A percentile compares a stretch with the other conserved stretches of the same genome.
Evolutionary conservation across 1,139 yeast species (phyloP).

Genomic region (Geotrichum restrictum): DNA sequence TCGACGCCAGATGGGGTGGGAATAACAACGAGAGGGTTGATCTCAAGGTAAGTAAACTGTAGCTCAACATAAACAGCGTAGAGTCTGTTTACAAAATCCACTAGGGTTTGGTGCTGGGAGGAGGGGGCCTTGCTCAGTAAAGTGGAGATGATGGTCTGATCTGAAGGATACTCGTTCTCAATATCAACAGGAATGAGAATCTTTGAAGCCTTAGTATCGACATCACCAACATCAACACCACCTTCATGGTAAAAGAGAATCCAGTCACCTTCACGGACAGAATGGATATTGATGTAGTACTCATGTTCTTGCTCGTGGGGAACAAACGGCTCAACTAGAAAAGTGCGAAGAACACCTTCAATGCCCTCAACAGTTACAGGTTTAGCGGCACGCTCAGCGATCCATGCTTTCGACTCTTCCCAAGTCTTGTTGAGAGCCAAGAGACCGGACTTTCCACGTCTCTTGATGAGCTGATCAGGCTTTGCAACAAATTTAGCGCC

Average conservation of each 20-base stretch:
- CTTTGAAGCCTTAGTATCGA: conserved; percentile 46
- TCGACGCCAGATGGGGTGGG: conserved; percentile 42
- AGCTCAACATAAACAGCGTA: conserved; percentile 48
- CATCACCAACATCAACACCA: conserved; percentile 49
- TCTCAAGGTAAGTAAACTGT: conserved; percentile 47
- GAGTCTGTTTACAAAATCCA: conserved; percentile 46
- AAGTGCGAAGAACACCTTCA: conserved; percentile 42
- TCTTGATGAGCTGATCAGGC: conserved; percentile 48
- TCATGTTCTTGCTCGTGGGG: conserved; percentile 47
- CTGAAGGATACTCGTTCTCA: conserved; percentile 41
- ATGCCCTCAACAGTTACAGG: conserved; percentile 43
- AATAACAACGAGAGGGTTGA: conserved; percentile 46
- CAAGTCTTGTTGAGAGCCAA: conserved; percentile 45
- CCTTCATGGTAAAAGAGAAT: conserved; percentile 49
- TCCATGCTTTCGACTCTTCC: conserved; percentile 46
- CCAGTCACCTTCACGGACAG: conserved; percentile 49
- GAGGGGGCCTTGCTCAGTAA: conserved; percentile 42
- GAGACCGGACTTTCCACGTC: conserved; percentile 47
- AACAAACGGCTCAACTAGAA: conserved; percentile 47
- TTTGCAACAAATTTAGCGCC: conserved; percentile 46
- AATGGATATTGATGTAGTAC: conserved; percentile 48
- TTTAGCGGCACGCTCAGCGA: conserved; percentile 43
- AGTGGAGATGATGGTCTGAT: conserved; percentile 36
- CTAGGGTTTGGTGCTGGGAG: conserved; percentile 42
- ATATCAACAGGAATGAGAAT: conserved; percentile 45